Evolutionary conservation across 345 rosid genomes (phyloP).

Genomic region (Salix arbutifolia): DNA sequence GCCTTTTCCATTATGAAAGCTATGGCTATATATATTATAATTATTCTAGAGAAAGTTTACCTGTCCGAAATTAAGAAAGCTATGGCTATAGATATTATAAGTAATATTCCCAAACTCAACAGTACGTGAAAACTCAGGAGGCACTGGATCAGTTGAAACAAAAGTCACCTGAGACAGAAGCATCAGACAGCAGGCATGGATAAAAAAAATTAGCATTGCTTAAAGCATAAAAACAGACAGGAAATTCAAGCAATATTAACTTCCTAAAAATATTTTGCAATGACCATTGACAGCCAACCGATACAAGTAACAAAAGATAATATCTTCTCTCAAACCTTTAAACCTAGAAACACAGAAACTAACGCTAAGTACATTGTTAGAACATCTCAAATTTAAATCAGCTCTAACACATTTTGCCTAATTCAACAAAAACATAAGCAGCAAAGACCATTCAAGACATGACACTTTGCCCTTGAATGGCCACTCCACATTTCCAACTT

Average conservation of each 20-base stretch:
- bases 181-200: neutral
- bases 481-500: neutral
- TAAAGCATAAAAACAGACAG: neutral
- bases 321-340: neutral
- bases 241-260: neutral
- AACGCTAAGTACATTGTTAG: neutral
- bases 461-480: neutral
- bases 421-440: too few species aligned
- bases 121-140: slow-evolving; percentile 57
- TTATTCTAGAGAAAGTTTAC: slow-evolving; percentile 31
- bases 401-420: neutral
- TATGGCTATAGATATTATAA: slow-evolving; percentile 81
- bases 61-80: slow-evolving; percentile 89
- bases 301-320: neutral
- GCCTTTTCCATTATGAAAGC: neutral
- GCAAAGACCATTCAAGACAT: too few species aligned
- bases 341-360: neutral
- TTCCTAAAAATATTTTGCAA: neutral
- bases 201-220: neutral
- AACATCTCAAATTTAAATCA: neutral
- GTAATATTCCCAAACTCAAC: slow-evolving; percentile 54
- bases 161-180: slow-evolving; percentile 61
- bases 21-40: too few species aligned
- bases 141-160: slow-evolving; percentile 62
- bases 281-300: neutral